Conservation (phyloP, 106 monocot genomes). For the Alisma plantagoaquatica region DNA sequence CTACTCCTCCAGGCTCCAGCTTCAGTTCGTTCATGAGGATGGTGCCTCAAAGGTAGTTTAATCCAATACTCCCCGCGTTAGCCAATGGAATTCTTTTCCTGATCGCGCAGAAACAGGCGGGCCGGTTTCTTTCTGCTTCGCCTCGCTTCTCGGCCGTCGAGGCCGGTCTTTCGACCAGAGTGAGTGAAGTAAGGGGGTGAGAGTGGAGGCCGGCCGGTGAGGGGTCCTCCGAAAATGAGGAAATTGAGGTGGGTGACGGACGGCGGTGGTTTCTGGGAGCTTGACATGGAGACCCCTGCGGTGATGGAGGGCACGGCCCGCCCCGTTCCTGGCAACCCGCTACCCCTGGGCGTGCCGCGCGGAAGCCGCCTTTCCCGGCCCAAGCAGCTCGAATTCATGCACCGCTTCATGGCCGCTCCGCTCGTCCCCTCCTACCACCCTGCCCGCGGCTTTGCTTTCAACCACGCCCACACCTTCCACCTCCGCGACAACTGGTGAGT, state of each 20-base stretch:
- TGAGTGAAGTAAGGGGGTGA: not conserved
- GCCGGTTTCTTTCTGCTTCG: no score
- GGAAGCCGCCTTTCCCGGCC: slow-evolving; percentile 61
- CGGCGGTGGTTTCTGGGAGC: slow-evolving; percentile 48
- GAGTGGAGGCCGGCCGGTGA: slow-evolving; percentile 2
- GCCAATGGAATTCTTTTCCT: no score
- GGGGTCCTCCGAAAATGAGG: slow-evolving; percentile 39
- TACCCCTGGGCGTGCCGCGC: slow-evolving; percentile 70
- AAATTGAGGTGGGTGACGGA: slow-evolving; percentile 53
- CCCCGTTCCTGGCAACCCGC: slow-evolving; percentile 43
- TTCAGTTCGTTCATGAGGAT: no score
- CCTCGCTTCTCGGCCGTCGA: no score
- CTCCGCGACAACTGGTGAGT: slow-evolving; percentile 64
- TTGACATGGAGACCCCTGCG: slow-evolving; percentile 71
- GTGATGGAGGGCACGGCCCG: slow-evolving; percentile 46
- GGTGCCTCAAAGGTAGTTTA: no score
- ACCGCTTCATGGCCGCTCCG: slow-evolving; percentile 90
- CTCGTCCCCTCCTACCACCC: slow-evolving; percentile 64
- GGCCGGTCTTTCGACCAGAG: not conserved
- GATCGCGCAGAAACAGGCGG: no score
- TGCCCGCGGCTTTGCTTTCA: slow-evolving; percentile 30
- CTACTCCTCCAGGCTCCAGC: no score
- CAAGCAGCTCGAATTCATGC: slow-evolving; percentile 95
- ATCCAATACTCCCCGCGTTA: no score
- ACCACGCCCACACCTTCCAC: slow-evolving; percentile 39